Base-by-base conservation (phyloP, 2,329 filamentous ascomycete species). In the Penicillium polonicum region DNA sequence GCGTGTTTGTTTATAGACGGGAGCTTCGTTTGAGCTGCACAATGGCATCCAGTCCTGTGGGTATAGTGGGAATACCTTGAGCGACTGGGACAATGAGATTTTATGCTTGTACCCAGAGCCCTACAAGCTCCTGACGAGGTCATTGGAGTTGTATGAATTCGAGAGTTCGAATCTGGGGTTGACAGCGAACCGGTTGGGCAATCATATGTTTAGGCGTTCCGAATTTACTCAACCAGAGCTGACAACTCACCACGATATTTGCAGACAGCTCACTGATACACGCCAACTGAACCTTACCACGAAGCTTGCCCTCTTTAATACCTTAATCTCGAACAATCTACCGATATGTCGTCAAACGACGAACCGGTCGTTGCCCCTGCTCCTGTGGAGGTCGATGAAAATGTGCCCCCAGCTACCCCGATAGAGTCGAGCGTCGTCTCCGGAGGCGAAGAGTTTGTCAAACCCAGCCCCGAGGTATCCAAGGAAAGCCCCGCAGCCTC, bases 391-490 rank as follows among this genome's bases (percentile, higher is more conserved):
- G 69, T 71, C 9, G 58, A 64, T 19, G 72, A 74, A 27, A 65
- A 66, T 49, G 65, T 64, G 25, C 68, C 70, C 27, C 74, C 70
- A 36, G 72, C 69, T 38, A 76, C 72, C 41, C 74, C 71, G 3
- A 66, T 73, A 52, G 72, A 71, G 39, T 71, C 69, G 15, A 68
- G 63, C 29, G 49, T 70, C 25, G 58, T 74, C 29, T 75, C 73
- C 7, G 73, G 71, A 19, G 65, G 64, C 25, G 72, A 75, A 38
- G 72, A 71, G 19, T 59, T 69, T 21, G 52, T 60, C 49, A 72
- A 71, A 44, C 65, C 72, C 5, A 76, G 73, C 55, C 73, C 74
- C 4, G 74, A 76, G 48, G 65, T 64, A 25, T 69, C 70, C 49
- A 75, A 76, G 60, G 72, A 73, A 52, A 69, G 69, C 25, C 56